Conservation (phyloP, 257 asterid genomes). For the Solanum habrochaites region DNA sequence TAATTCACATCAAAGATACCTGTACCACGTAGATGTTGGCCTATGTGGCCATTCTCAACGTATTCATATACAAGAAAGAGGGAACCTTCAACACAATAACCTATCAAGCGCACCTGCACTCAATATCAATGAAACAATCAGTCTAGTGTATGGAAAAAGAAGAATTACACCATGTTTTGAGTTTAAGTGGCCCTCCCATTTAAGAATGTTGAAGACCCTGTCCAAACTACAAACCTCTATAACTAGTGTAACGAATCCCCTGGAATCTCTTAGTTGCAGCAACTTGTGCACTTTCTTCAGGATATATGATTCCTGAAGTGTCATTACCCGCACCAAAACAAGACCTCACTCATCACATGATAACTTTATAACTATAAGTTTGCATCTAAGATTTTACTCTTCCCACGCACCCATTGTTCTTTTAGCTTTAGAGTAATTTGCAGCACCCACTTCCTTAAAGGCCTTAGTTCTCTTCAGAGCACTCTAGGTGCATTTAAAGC, state of each 20-base stretch:
- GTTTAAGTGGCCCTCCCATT: not conserved
- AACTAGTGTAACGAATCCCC: not conserved
- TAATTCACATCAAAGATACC: constrained; percentile 25
- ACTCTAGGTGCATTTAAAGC: not conserved
- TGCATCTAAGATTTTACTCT: not conserved
- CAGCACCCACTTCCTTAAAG: not conserved
- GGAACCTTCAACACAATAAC: constrained; percentile 89
- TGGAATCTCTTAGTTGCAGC: not conserved
- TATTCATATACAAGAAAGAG: constrained; percentile 92
- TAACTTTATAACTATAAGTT: not conserved
- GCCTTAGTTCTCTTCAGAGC: not conserved
- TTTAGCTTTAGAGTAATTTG: not conserved
- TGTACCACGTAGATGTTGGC: constrained; percentile 80
- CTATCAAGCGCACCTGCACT: constrained; percentile 89
- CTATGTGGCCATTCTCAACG: constrained; percentile 83
- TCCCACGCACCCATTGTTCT: not conserved
- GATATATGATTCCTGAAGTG: not conserved
- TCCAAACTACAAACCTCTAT: not conserved
- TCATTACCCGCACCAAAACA: not conserved
- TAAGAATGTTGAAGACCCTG: not conserved
- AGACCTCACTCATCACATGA: not conserved
- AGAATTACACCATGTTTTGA: not conserved
- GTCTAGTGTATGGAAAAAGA: not conserved
- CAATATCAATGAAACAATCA: constrained; percentile 1
- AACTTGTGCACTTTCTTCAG: not conserved